These are phyloP conservation scores for Monilinia polystroma DNA, from an alignment of 2,329 filamentous ascomycete genomes.

Conservation along the genomic window DNA sequence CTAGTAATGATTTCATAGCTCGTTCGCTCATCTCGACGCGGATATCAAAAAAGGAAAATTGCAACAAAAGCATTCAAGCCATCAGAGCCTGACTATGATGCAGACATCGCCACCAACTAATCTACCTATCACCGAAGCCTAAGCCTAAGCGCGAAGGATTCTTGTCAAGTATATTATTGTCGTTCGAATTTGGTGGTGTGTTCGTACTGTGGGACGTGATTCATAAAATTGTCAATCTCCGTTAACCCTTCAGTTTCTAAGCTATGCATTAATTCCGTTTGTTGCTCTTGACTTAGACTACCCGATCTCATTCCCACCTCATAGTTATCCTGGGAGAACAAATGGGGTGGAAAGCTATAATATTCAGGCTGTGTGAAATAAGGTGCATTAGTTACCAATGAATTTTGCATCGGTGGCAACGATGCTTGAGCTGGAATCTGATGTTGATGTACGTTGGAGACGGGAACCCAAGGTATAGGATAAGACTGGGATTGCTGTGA, in stretches of 20 bases:
- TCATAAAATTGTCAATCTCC: constrained; percentile 62
- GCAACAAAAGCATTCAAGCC: constrained; percentile 5
- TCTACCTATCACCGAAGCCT: neutral
- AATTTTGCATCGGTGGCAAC: constrained; percentile 25
- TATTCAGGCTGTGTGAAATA: constrained; percentile 38
- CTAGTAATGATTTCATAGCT: constrained; percentile 12
- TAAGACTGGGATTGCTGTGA: constrained; percentile 35
- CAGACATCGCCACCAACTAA: constrained; percentile 5
- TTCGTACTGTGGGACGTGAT: constrained; percentile 36
- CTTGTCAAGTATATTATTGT: constrained; percentile 23
- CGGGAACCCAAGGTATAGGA: constrained; percentile 38
- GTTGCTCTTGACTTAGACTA: constrained; percentile 75
- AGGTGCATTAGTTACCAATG: constrained; percentile 31
- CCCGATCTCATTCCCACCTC: constrained; percentile 56
- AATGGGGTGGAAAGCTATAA: constrained; percentile 35
- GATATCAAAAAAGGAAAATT: constrained; percentile 9
- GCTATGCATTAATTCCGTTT: constrained; percentile 77
- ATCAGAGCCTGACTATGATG: neutral
- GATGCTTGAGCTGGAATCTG: constrained; percentile 25
- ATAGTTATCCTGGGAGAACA: constrained; percentile 45
- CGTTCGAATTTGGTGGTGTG: constrained; percentile 33
- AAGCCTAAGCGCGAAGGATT: constrained; percentile 23
- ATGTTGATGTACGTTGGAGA: constrained; percentile 24
- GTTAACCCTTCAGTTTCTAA: constrained; percentile 67
- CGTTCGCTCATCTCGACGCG: constrained; percentile 9